These are phyloP conservation scores for Polygonum aviculare DNA, from an alignment of 148 eudicot genomes.

Conservation along the genomic window DNA sequence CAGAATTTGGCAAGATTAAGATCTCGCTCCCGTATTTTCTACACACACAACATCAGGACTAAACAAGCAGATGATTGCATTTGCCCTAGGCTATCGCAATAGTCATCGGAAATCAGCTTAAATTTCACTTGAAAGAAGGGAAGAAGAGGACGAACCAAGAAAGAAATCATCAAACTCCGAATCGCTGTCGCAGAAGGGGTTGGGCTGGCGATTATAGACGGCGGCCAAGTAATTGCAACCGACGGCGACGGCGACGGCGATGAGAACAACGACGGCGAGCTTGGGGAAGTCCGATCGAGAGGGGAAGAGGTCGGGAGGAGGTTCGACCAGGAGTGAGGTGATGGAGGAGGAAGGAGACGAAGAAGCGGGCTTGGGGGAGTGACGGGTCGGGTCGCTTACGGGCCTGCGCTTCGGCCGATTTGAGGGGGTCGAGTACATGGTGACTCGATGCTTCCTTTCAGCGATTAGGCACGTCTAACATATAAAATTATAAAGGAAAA, in stretches of 20 bases:
- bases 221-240: slow-evolving; percentile 27
- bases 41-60: not conserved
- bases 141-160: slow-evolving; percentile 27
- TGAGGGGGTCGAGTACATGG: slow-evolving; percentile 1
- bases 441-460: not conserved
- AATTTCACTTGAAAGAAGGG: not conserved
- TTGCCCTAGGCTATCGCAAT: not conserved
- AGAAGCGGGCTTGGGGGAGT: not conserved
- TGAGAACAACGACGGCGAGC: slow-evolving; percentile 42
- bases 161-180: slow-evolving; percentile 27
- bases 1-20: not conserved
- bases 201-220: slow-evolving; percentile 22
- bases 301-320: slow-evolving; percentile 48
- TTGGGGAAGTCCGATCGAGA: slow-evolving; percentile 45
- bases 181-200: slow-evolving; percentile 54
- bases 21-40: not conserved
- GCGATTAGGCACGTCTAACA: not conserved
- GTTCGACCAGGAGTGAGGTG: slow-evolving; percentile 26
- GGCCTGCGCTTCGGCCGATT: slow-evolving; percentile 2
- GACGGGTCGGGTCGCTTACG: not conserved
- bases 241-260: slow-evolving; percentile 48
- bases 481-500: too few relatives aligned
- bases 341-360: slow-evolving; percentile 23
- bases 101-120: not conserved
- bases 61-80: not conserved